These are phyloP conservation scores for Davidsoniella eucalypti DNA, from an alignment of 2,329 filamentous ascomycete genomes.

Conservation along the genomic window DNA sequence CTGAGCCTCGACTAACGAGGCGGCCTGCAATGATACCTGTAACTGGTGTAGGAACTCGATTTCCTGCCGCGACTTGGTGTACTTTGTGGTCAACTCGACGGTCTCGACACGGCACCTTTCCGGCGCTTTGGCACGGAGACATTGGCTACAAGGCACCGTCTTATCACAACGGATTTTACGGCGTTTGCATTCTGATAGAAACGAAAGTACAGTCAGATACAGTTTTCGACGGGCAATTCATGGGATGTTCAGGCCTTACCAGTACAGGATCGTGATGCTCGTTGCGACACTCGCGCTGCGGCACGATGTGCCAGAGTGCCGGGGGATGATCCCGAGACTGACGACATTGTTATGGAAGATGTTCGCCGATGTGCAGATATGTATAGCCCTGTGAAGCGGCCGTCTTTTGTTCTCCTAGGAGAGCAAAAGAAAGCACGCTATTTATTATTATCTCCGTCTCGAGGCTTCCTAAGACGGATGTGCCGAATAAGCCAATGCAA, in stretches of 20 bases:
- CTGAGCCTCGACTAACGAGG: conserved; percentile 6
- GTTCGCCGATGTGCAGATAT: no score
- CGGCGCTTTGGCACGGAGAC: conserved; percentile 10
- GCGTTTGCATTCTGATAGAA: conserved; percentile 10
- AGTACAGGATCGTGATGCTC: conserved; percentile 11
- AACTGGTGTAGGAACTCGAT: conserved; percentile 11
- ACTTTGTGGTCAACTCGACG: conserved; percentile 12
- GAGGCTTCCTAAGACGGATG: no score
- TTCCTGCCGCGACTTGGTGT: conserved; percentile 12
- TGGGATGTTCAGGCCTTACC: background rate
- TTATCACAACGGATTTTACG: conserved; percentile 12
- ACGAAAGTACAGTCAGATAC: background rate
- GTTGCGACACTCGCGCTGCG: conserved; percentile 9
- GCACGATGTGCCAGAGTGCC: background rate
- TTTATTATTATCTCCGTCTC: no score
- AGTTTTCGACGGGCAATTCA: no score
- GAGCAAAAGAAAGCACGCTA: no score
- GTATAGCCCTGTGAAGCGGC: no score
- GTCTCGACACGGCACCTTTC: conserved; percentile 9
- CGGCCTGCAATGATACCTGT: conserved; percentile 1
- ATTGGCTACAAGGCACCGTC: conserved; percentile 11
- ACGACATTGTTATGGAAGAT: background rate
- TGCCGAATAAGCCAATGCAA: no score
- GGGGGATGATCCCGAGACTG: conserved; percentile 3
- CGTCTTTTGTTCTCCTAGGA: no score